Evolutionary conservation across 352 stramenopile species (phyloP), one percentile per base, ranked within the genome.

Genomic region (Albugo candida): DNA sequence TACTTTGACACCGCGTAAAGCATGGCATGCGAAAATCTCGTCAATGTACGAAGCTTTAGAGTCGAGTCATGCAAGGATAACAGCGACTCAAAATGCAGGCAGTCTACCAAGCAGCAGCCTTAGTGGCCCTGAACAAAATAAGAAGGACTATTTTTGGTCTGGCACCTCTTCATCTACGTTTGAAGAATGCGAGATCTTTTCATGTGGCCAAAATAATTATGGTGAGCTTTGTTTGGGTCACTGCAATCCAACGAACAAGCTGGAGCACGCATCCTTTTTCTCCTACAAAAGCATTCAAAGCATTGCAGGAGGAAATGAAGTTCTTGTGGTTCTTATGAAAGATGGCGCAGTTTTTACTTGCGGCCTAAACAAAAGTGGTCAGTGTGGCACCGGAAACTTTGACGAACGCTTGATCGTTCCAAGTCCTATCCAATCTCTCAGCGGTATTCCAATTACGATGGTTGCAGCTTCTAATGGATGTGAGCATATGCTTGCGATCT

Each of bases 171-270:
- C 36, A 12, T 18, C 51, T 3, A 67, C 61, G 44, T 91, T 70
- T 50, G 78, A 88, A n/a, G 73, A 88, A 51, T 86, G 77, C 19
- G 74, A 92, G 35, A 54, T 92, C 3, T 92, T 89, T 55, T 85
- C 79, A 0, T 92, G 77, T 27, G 80, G 80, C 0, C 80, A 92
- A 61, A 92, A 92, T 55, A 92, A 89, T 51, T 92, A 92, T 47
- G 80, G 80, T 11, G 80, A 92, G 45, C 58, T 92, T 3, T 85
- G 77, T 36, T 61, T 91, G 16, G 80, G 80, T 0, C 75, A 92
- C 44, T 92, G 78, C 53, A 88, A 92, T 48, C 86, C 76, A 0
- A 86, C 78, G 1, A 87, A 67, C 42, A 88, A 92, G 27, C 56
- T 92, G 14, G 78, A 92, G 51, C 75, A 82, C 43, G 78, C 88